Evolutionary conservation across 495 filamentous ascomycete species (phyloP).

Genomic region (Penicillium egyptiacum): DNA sequence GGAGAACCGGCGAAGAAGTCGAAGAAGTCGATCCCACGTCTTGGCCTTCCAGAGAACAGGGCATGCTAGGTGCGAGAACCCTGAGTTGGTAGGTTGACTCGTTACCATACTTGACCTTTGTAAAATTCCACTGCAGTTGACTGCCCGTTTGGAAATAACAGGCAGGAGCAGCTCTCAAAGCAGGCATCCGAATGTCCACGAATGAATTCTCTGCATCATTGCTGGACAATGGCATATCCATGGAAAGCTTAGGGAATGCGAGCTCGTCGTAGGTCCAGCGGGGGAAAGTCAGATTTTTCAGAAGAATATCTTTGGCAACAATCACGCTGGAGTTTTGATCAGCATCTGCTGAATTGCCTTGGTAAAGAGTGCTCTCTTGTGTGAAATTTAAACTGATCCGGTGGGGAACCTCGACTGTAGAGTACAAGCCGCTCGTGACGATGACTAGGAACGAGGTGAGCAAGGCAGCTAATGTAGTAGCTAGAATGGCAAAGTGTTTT

Average conservation of each 20-base stretch:
- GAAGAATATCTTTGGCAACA: not conserved
- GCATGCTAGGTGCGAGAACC: not conserved
- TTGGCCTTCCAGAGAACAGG: not conserved
- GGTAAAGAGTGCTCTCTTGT: not conserved
- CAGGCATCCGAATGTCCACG: not conserved
- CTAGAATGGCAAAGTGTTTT: slow-evolving; percentile 14
- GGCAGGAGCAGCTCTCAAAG: not conserved
- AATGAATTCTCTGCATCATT: not conserved
- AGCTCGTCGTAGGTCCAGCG: not conserved
- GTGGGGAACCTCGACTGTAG: slow-evolving; percentile 7
- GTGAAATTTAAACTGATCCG: slow-evolving; percentile 7
- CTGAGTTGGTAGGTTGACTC: not conserved
- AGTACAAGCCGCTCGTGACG: slow-evolving; percentile 18
- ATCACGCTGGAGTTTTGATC: not conserved
- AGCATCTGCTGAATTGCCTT: not conserved
- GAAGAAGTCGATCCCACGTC: not conserved
- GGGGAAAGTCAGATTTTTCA: not conserved
- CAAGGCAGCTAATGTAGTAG: slow-evolving; percentile 11
- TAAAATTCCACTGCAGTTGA: not conserved
- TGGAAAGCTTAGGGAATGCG: not conserved
- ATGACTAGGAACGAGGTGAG: slow-evolving; percentile 16
- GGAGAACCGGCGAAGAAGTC: not conserved
- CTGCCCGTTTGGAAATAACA: not conserved
- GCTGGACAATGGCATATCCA: not conserved
- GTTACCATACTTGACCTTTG: not conserved